A percentile compares a stretch with the other conserved stretches of the same genome.
phyloP scores from a whole-genome alignment of 2,329 filamentous ascomycete genomes.

The Hypoxylon rubiginosum region DNA sequence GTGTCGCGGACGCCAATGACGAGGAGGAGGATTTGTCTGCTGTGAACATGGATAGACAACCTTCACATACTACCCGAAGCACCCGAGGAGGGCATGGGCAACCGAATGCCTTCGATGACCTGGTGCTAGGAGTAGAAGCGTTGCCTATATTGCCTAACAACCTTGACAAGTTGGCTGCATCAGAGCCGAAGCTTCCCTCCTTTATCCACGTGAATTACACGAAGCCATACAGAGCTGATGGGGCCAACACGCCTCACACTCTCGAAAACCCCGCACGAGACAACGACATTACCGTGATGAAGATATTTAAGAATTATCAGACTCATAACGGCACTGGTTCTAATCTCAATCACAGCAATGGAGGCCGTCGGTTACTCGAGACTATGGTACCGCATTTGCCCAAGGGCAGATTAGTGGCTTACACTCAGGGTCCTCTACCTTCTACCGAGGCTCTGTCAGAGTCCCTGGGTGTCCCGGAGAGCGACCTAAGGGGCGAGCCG shows the following conservation, averaged over 20 bases:
- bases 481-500: conserved; percentile 59
- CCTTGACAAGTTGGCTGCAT: conserved; percentile 67
- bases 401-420: conserved; percentile 63
- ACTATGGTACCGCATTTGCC: conserved; percentile 64
- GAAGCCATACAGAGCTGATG: conserved; percentile 67
- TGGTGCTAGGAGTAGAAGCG: conserved; percentile 70
- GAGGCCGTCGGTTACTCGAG: conserved; percentile 69
- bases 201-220: conserved; percentile 70
- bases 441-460: conserved; percentile 65
- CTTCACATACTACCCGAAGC: conserved; percentile 74
- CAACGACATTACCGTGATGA: conserved; percentile 70
- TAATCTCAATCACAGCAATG: conserved; percentile 67
- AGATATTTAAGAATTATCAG: conserved; percentile 69
- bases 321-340: conserved; percentile 66
- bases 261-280: conserved; percentile 66
- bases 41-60: conserved; percentile 72
- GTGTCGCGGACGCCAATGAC: conserved; percentile 65
- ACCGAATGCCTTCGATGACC: conserved; percentile 70
- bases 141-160: conserved; percentile 70
- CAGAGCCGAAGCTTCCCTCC: conserved; percentile 71
- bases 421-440: conserved; percentile 59
- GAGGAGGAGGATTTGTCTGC: conserved; percentile 65
- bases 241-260: conserved; percentile 68
- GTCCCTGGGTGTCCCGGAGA: conserved; percentile 63
- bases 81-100: conserved; percentile 65